Evolutionary conservation across 2,329 filamentous ascomycete genomes (phyloP).

Genomic region (Emergomyces africanus): DNA sequence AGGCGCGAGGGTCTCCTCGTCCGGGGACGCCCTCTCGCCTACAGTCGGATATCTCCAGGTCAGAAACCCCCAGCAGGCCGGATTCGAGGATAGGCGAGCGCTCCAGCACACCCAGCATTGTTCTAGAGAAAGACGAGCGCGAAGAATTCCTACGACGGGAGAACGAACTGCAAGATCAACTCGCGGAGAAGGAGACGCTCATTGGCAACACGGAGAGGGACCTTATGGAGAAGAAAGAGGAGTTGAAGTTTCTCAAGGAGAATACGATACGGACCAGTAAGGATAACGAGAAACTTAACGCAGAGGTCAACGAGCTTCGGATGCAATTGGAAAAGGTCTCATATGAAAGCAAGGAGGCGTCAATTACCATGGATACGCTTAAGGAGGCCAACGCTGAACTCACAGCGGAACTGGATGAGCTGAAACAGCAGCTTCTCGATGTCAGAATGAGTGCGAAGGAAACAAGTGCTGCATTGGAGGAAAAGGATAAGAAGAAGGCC

Average conservation of each 20-base stretch:
- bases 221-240: conserved; percentile 71
- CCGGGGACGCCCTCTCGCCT: conserved; percentile 30
- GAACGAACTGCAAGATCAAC: conserved; percentile 93
- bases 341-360: conserved; percentile 92
- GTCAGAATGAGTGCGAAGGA: conserved; percentile 96
- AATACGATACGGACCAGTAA: conserved; percentile 71
- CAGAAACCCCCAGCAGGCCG: conserved; percentile 49
- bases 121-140: conserved; percentile 88
- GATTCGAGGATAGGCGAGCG: conserved; percentile 64
- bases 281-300: conserved; percentile 76
- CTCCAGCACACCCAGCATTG: conserved; percentile 72
- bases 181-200: conserved; percentile 81
- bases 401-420: conserved; percentile 79
- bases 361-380: conserved; percentile 93
- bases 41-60: conserved; percentile 32
- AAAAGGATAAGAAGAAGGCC: conserved; percentile 97
- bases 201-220: conserved; percentile 68
- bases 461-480: conserved; percentile 74
- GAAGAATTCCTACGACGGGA: conserved; percentile 92
- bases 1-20: conserved; percentile 34
- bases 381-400: conserved; percentile 94
- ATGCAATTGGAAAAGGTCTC: conserved; percentile 94
- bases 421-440: conserved; percentile 91
- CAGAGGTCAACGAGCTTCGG: conserved; percentile 81
- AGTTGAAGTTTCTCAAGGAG: conserved; percentile 73